Evolutionary conservation across 768 basidiomycete species (phyloP).

Genomic region (Macrolepiota fuliginosa): DNA sequence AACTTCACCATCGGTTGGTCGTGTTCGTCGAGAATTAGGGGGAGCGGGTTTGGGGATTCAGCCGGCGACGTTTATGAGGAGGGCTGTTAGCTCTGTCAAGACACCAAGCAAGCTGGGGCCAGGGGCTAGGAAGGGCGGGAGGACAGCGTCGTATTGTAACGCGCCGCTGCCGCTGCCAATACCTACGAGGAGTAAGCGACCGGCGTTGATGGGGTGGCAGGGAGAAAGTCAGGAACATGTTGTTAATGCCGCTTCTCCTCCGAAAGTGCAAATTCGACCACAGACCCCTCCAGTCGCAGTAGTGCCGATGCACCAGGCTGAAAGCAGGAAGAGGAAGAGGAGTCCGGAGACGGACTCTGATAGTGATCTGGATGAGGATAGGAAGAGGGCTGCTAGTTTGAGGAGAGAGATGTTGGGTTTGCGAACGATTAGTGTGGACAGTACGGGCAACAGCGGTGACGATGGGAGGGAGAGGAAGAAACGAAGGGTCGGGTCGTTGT

Average conservation of each 20-base stretch:
- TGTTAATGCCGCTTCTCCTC: background rate
- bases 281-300: background rate
- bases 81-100: background rate
- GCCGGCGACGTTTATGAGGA: background rate
- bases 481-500: conserved; percentile 10
- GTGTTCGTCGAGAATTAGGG: background rate
- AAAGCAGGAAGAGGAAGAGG: conserved; percentile 3
- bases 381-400: background rate
- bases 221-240: background rate
- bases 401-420: conserved; percentile 6
- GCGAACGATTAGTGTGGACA: background rate
- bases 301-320: background rate
- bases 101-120: background rate
- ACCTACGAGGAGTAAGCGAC: conserved; percentile 5
- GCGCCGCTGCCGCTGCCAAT: conserved; percentile 5
- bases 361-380: background rate
- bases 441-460: background rate
- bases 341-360: background rate
- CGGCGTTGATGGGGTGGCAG: conserved; percentile 5
- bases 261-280: background rate
- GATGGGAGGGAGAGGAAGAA: conserved; percentile 2
- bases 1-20: background rate
- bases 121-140: background rate
- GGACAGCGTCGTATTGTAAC: background rate
- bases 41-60: background rate